Conservation (phyloP, 2,329 filamentous ascomycete species). For the Hysterium pulicare region DNA sequence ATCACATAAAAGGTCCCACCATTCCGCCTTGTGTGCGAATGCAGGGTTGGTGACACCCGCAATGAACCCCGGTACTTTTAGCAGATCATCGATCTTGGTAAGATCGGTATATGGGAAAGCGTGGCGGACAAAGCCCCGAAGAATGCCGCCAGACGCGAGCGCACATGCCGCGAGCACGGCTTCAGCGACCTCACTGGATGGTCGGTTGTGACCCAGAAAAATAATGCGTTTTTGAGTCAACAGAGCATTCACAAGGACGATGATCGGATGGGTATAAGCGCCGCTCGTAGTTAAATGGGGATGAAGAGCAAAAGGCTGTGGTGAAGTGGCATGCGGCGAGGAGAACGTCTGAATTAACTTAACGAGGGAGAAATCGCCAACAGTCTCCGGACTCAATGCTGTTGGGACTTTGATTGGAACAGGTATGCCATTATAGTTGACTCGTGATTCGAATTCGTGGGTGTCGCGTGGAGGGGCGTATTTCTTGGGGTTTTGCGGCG, state of each 20-base stretch:
- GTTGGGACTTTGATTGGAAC: constrained; percentile 96
- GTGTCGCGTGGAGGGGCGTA: constrained; percentile 88
- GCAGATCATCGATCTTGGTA: constrained; percentile 92
- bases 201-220: constrained; percentile 91
- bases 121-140: constrained; percentile 90
- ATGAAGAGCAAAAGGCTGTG: constrained; percentile 81
- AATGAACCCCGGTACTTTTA: constrained; percentile 96
- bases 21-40: constrained; percentile 90
- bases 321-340: constrained; percentile 73
- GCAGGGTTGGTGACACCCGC: constrained; percentile 96
- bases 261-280: constrained; percentile 84
- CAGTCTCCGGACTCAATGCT: constrained; percentile 88
- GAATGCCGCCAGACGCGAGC: constrained; percentile 83
- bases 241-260: constrained; percentile 90
- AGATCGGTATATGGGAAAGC: constrained; percentile 98
- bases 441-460: constrained; percentile 93
- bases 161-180: constrained; percentile 97
- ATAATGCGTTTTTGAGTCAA: constrained; percentile 95
- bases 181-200: constrained; percentile 93
- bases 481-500: constrained; percentile 59
- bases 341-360: constrained; percentile 96
- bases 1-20: constrained; percentile 98
- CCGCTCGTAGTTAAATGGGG: constrained; percentile 92
- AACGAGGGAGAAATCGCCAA: constrained; percentile 95
- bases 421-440: constrained; percentile 93